These are phyloP conservation scores for Vitis riparia DNA, from an alignment of 164 flowering plant species.

Conservation along the genomic window DNA sequence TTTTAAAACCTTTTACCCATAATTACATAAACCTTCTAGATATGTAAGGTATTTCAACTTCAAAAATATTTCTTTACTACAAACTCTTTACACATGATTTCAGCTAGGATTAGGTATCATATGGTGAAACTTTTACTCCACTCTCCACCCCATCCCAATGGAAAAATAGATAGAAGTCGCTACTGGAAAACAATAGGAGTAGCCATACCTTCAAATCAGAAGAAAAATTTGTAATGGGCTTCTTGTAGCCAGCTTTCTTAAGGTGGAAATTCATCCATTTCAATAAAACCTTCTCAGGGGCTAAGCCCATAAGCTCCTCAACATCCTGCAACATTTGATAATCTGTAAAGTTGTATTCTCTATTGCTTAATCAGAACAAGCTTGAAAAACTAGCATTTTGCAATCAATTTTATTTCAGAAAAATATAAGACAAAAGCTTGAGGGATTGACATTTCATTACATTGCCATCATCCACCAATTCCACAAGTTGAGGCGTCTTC, in stretches of 20 bases:
- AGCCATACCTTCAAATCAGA: constrained; percentile 77
- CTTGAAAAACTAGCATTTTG: too few species aligned
- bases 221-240: constrained; percentile 70
- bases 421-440: neutral
- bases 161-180: neutral
- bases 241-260: constrained; percentile 75
- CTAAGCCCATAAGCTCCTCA: constrained; percentile 78
- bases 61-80: too few species aligned
- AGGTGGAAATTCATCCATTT: constrained; percentile 97
- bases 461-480: constrained; percentile 76
- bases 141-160: neutral
- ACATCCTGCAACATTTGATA: constrained; percentile 56
- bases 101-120: too few species aligned
- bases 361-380: neutral
- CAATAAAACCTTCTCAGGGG: constrained; percentile 82
- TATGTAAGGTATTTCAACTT: too few species aligned
- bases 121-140: neutral
- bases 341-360: neutral
- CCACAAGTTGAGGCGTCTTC: constrained; percentile 91
- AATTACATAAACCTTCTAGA: too few species aligned
- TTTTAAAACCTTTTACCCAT: too few species aligned
- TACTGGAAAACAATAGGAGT: neutral
- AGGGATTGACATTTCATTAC: constrained; percentile 23
- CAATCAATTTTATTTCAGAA: too few species aligned
- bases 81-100: too few species aligned